phyloP scores from a whole-genome alignment of 768 basidiomycete genomes.

The Naganishia vaughanmartiniae region DNA sequence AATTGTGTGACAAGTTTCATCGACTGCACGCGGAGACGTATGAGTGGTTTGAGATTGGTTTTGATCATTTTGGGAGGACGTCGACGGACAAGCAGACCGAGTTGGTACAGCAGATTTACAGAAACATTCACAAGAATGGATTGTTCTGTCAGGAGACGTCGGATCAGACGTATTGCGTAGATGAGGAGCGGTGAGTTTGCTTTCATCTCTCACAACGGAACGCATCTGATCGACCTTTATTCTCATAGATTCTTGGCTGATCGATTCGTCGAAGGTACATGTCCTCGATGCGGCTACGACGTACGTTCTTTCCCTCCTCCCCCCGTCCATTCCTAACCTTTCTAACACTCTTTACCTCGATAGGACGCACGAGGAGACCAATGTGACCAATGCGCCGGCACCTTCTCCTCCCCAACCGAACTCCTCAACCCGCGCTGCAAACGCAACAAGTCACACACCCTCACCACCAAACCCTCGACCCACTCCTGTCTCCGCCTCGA shows the following conservation, averaged over 20 bases:
- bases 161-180: conserved; percentile 93
- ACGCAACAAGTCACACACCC: conserved; percentile 72
- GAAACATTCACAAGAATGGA: conserved; percentile 73
- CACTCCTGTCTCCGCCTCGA: conserved; percentile 92
- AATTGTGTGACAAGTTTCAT: conserved; percentile 85
- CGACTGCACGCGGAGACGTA: conserved; percentile 86
- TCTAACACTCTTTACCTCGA: neutral
- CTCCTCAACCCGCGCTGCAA: conserved; percentile 93
- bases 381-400: conserved; percentile 88
- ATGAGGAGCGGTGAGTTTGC: conserved; percentile 68
- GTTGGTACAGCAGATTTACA: conserved; percentile 89
- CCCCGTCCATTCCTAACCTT: neutral
- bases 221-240: conserved; percentile 52
- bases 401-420: conserved; percentile 82
- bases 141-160: conserved; percentile 77
- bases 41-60: conserved; percentile 96
- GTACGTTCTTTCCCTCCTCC: conserved; percentile 53
- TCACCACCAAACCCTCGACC: conserved; percentile 71
- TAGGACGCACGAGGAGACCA: conserved; percentile 97
- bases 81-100: conserved; percentile 84
- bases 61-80: conserved; percentile 94
- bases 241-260: conserved; percentile 73
- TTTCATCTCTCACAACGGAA: neutral
- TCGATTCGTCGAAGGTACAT: conserved; percentile 95
- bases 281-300: conserved; percentile 85